Base-by-base conservation (phyloP, 2,329 filamentous ascomycete genomes). In the Coniochaeta prunicola region DNA sequence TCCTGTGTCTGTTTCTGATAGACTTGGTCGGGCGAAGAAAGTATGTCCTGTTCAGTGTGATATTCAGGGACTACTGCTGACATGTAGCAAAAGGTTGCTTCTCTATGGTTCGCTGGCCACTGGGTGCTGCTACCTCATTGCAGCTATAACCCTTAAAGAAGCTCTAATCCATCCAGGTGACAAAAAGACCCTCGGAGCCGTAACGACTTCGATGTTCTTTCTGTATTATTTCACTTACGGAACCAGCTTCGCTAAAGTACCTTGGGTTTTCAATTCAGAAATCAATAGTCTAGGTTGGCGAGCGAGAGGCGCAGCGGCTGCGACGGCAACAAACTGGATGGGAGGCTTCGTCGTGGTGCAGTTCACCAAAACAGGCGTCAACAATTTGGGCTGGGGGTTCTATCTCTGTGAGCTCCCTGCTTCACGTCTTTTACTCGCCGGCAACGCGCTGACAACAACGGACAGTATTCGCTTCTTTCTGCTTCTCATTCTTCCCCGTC, bases 311-410 rank as follows among this genome's bases (percentile, higher is more conserved):
- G 76, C 76, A 1, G 76, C 74, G 2, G 75, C 75, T 0, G 75
- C 75, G 0, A 77, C 76, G 1, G 73, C 75, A 0, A 76, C 74
- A 1, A 77, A 78, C 60, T 78, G 75, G 76, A 64, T 77, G 9
- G 68, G 69, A 36, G 73, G 73, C 8, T 78, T 77, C 57, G 71
- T 74, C 7, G 73, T 76, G 8, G 73, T 72, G 0, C 75, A 78
- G 61, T 75, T 76, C 61, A 78, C 76, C n/a, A 76, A 76, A 57
- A 66, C 71, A 3, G 75, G 73, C 0, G 69, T 76, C 21, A 67
- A 75, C 33, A 71, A 73, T 59, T 64, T 79, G 1, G 63, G 66
- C 5, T 78, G 75, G 74, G 68, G 67, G 0, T 77, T 78, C 59
- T 78, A 75, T 58, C 65, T 74, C n/a, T 71, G 72, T 76, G 67